phyloP scores from a whole-genome alignment of 1,139 yeast species.

The Magnusiomyces magnusii region DNA sequence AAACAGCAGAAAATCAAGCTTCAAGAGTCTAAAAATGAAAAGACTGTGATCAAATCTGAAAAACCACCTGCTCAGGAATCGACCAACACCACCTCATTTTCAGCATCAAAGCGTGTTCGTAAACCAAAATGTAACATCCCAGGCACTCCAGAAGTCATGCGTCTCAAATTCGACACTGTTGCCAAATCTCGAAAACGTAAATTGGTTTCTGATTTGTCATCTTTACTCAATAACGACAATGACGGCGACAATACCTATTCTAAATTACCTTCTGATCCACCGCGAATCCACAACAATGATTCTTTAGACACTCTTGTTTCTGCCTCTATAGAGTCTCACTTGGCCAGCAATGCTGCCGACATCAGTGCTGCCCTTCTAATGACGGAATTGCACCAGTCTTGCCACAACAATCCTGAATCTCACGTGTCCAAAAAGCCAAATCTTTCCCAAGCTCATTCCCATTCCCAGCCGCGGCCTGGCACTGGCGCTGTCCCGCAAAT shows the following conservation, averaged over 20 bases:
- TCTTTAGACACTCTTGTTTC: neutral
- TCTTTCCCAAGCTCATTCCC: slow-evolving; percentile 1
- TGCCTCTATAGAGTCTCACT: neutral
- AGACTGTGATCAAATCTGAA: neutral
- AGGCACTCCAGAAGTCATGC: neutral
- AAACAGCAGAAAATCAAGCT: neutral
- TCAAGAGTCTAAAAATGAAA: neutral
- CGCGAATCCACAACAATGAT: neutral
- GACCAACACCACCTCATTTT: neutral
- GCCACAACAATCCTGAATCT: neutral
- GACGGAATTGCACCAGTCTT: slow-evolving; percentile 27
- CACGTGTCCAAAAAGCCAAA: neutral
- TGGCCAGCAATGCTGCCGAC: slow-evolving; percentile 12
- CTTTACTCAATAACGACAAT: neutral
- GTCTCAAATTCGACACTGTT: neutral
- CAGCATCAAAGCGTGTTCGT: neutral
- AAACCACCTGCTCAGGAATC: neutral
- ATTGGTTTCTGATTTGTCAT: neutral
- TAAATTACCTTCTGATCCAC: neutral
- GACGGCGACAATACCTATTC: neutral
- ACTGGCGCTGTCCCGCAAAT: slow-evolving; percentile 27
- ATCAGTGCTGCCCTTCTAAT: slow-evolving; percentile 26
- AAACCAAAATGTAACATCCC: neutral
- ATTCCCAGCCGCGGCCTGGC: too few relatives aligned
- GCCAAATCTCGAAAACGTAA: neutral